Evolutionary conservation across 2,329 filamentous ascomycete species (phyloP).

Genomic region (Ustulina deusta): DNA sequence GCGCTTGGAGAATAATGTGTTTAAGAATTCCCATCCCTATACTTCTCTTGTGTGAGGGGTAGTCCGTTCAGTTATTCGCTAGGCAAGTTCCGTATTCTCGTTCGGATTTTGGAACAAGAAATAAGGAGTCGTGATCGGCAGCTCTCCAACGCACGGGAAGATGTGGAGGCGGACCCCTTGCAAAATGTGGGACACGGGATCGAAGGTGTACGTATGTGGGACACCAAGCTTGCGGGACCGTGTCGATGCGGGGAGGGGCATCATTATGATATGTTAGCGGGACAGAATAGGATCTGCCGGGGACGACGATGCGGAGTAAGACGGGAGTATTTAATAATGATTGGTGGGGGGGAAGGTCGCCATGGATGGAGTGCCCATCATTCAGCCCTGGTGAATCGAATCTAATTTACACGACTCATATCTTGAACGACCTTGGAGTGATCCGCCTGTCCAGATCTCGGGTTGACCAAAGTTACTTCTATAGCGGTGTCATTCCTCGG

Average conservation of each 20-base stretch:
- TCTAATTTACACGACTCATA: background rate
- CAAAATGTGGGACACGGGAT: slow-evolving; percentile 21
- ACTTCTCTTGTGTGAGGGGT: no score
- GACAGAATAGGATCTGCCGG: slow-evolving; percentile 12
- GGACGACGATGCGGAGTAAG: slow-evolving; percentile 6
- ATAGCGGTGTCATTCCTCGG: background rate
- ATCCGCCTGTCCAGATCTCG: background rate
- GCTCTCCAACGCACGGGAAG: background rate
- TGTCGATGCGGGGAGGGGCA: slow-evolving; percentile 25
- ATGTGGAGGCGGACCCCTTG: slow-evolving; percentile 12
- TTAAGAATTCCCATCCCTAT: no score
- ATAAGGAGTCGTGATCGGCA: slow-evolving; percentile 3
- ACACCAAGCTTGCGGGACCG: slow-evolving; percentile 34
- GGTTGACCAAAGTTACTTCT: background rate
- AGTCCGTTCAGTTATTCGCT: slow-evolving; percentile 16
- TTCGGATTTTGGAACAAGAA: slow-evolving; percentile 6
- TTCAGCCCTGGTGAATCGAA: slow-evolving; percentile 7
- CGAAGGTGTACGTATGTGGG: slow-evolving; percentile 10
- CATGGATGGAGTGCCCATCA: slow-evolving; percentile 14
- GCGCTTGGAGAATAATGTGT: no score
- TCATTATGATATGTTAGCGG: slow-evolving; percentile 21
- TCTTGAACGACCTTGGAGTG: background rate
- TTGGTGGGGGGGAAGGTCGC: slow-evolving; percentile 16
- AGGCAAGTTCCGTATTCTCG: slow-evolving; percentile 16
- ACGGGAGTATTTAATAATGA: slow-evolving; percentile 32